Evolutionary conservation across 768 basidiomycete genomes (phyloP).

Genomic region (Lactifluus hygrophoroides): DNA sequence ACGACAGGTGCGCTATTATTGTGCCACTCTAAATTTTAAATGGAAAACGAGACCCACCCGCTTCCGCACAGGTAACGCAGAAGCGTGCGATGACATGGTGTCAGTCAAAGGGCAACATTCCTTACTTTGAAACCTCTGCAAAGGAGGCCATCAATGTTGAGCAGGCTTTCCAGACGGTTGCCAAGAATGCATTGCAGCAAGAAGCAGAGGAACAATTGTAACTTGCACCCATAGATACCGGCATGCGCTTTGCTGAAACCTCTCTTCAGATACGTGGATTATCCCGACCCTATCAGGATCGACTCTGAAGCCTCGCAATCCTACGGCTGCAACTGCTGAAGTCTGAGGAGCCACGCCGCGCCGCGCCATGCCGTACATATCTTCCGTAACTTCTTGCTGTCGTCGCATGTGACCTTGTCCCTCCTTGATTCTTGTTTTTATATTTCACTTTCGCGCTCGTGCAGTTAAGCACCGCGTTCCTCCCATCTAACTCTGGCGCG

Average conservation of each 20-base stretch:
- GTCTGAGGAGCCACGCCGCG: conserved; percentile 20
- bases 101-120: conserved; percentile 98
- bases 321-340: conserved; percentile 87
- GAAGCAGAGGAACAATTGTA: conserved; percentile 94
- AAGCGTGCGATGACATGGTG: conserved; percentile 99
- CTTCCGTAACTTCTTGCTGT: conserved; percentile 1
- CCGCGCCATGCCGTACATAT: not conserved
- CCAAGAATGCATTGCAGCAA: conserved; percentile 98
- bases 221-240: conserved; percentile 26
- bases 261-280: conserved; percentile 80
- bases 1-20: conserved; percentile 59
- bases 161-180: conserved; percentile 98
- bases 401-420: conserved; percentile 4
- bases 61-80: conserved; percentile 72
- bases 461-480: conserved; percentile 1
- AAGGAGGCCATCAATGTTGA: conserved; percentile 99
- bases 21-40: not conserved
- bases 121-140: conserved; percentile 99
- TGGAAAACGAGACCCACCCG: not conserved
- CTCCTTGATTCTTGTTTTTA: conserved; percentile 16
- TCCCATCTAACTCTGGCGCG: conserved; percentile 12
- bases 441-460: conserved; percentile 16
- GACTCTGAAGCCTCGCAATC: conserved; percentile 87
- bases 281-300: conserved; percentile 96
- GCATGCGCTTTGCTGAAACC: conserved; percentile 16